Evolutionary conservation across 495 filamentous ascomycete genomes (phyloP).

Genomic region (Podospora tetraspora): DNA sequence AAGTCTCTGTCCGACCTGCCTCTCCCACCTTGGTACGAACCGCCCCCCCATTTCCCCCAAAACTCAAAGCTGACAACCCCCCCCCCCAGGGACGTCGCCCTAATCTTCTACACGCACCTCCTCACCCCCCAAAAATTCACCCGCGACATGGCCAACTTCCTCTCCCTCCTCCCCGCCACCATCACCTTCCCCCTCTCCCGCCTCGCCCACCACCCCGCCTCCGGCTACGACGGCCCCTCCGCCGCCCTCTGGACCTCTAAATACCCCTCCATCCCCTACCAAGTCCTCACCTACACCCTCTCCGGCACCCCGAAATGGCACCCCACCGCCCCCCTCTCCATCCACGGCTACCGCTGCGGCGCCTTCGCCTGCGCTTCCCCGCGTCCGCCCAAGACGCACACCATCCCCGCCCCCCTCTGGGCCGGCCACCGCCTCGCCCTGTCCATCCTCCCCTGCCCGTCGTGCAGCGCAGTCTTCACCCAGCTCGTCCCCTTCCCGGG

Average conservation of each 20-base stretch:
- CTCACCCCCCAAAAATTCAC: conserved; percentile 1
- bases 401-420: not conserved
- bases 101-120: conserved; percentile 14
- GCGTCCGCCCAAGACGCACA: not conserved
- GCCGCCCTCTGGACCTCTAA: not conserved
- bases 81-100: conserved; percentile 7
- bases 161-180: not conserved
- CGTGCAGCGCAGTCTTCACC: not conserved
- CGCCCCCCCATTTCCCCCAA: not conserved
- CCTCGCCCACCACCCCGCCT: not conserved
- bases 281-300: not conserved
- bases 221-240: not conserved
- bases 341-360: not conserved
- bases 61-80: not conserved
- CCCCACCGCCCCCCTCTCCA: not conserved
- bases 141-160: not conserved
- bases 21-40: conserved; percentile 3
- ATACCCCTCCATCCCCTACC: not conserved
- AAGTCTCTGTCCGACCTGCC: not conserved
- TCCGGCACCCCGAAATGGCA: not conserved
- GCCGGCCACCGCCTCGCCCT: conserved; percentile 1
- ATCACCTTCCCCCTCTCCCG: conserved; percentile 8
- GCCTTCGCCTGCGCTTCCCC: not conserved
- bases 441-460: not conserved
- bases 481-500: not conserved